Conservation (phyloP, 352 stramenopile genomes). For the Phytophthora sp. region DNA sequence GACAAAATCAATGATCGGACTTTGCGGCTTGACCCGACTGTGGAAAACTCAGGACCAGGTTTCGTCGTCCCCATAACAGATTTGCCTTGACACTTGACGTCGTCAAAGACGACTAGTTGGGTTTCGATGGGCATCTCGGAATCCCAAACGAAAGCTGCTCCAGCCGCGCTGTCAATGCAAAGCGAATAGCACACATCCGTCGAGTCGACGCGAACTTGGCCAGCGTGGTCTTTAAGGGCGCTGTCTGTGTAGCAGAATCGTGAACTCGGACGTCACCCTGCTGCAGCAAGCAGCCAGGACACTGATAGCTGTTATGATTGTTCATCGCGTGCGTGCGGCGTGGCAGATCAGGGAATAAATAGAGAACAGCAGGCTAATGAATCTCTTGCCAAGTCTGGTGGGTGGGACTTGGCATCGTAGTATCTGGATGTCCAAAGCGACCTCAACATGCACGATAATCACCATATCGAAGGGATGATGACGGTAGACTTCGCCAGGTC, state of each 20-base stretch:
- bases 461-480: not conserved
- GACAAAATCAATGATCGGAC: conserved; percentile 27
- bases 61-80: conserved; percentile 6
- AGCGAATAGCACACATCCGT: conserved; percentile 27
- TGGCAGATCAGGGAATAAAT: conserved; percentile 17
- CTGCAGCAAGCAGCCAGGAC: not conserved
- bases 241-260: conserved; percentile 30
- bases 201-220: conserved; percentile 21
- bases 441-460: not conserved
- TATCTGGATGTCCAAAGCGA: conserved; percentile 6
- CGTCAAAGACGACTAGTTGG: conserved; percentile 25
- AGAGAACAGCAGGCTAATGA: not conserved
- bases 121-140: conserved; percentile 8
- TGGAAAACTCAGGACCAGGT: conserved; percentile 3
- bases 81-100: conserved; percentile 18
- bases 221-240: conserved; percentile 27
- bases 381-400: conserved; percentile 1
- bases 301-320: not conserved
- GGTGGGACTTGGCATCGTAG: conserved; percentile 1
- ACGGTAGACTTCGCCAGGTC: not conserved
- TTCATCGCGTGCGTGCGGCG: conserved; percentile 12
- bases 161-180: conserved; percentile 5
- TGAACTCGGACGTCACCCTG: conserved; percentile 6
- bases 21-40: conserved; percentile 13
- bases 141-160: conserved; percentile 24